Conservation (phyloP, 192 early-diverging fungal genomes). For the Paraglomus occultum region DNA sequence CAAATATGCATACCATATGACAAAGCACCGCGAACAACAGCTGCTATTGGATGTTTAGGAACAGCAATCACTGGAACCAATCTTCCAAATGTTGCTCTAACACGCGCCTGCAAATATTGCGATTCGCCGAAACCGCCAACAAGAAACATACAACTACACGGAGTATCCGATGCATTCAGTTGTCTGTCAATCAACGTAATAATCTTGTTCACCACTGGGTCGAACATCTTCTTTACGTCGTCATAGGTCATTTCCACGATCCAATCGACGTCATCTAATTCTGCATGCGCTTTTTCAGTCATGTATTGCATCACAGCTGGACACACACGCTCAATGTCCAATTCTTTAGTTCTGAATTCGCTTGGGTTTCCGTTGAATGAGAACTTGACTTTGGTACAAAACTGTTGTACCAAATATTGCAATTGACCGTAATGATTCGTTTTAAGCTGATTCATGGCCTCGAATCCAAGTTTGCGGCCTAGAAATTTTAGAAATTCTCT, state of each 20-base stretch:
- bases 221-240: slow-evolving; percentile 53
- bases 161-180: slow-evolving; percentile 39
- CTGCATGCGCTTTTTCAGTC: neutral
- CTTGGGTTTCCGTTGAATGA: neutral
- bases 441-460: slow-evolving; percentile 8
- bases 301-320: slow-evolving; percentile 1
- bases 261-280: slow-evolving; percentile 44
- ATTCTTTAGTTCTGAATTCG: neutral
- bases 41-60: slow-evolving; percentile 49
- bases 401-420: slow-evolving; percentile 1
- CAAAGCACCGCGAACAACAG: slow-evolving; percentile 51
- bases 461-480: slow-evolving; percentile 14
- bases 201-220: slow-evolving; percentile 53
- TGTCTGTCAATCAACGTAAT: slow-evolving; percentile 52
- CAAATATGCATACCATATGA: slow-evolving; percentile 13
- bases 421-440: slow-evolving; percentile 5
- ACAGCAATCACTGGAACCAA: slow-evolving; percentile 46
- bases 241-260: slow-evolving; percentile 41
- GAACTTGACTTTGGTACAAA: neutral
- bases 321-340: neutral
- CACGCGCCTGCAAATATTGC: slow-evolving; percentile 46
- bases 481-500: slow-evolving; percentile 12
- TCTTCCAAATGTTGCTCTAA: slow-evolving; percentile 44
- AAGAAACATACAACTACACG: slow-evolving; percentile 48
- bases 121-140: slow-evolving; percentile 59